phyloP scores from a whole-genome alignment of 208 protist genomes.

The Wallacemonas sp. region DNA sequence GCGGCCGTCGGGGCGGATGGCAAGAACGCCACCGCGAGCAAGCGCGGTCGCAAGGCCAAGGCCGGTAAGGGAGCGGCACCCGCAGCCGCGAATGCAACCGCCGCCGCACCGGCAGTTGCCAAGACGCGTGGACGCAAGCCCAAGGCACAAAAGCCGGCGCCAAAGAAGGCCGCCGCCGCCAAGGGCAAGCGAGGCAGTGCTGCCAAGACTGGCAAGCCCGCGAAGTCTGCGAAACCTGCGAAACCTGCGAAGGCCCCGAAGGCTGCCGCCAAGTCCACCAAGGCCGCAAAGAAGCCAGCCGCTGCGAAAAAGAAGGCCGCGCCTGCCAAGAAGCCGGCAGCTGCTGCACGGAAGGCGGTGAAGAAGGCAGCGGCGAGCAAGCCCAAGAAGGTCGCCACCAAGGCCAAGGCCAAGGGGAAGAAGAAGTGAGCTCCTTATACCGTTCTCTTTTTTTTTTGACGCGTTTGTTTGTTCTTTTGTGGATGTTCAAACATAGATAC shows the following conservation, averaged over 20 bases:
- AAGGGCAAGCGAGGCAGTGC: conserved; percentile 19
- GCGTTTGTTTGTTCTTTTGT: not conserved
- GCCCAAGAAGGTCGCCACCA: conserved; percentile 38
- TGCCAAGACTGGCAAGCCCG: conserved; percentile 2
- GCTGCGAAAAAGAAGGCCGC: conserved; percentile 6
- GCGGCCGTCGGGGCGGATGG: not conserved
- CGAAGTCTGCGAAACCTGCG: not conserved
- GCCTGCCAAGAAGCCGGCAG: conserved; percentile 9
- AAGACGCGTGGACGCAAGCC: conserved; percentile 27
- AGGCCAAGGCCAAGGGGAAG: conserved; percentile 26
- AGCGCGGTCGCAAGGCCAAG: conserved; percentile 13
- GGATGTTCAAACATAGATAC: too few species aligned
- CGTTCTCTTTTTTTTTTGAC: not conserved
- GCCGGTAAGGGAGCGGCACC: not conserved
- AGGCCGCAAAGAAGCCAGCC: conserved; percentile 9
- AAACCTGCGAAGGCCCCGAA: conserved; percentile 2
- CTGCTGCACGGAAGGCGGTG: conserved; percentile 19
- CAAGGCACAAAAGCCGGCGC: not conserved
- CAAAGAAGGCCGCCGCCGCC: not conserved
- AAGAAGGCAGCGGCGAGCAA: conserved; percentile 39
- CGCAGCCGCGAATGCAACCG: conserved; percentile 14
- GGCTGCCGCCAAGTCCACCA: conserved; percentile 10
- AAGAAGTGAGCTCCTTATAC: conserved; percentile 34
- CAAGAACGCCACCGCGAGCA: not conserved
- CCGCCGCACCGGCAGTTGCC: conserved; percentile 16